phyloP scores from a whole-genome alignment of 106 monocot genomes.

The Apostasia ramifera region DNA sequence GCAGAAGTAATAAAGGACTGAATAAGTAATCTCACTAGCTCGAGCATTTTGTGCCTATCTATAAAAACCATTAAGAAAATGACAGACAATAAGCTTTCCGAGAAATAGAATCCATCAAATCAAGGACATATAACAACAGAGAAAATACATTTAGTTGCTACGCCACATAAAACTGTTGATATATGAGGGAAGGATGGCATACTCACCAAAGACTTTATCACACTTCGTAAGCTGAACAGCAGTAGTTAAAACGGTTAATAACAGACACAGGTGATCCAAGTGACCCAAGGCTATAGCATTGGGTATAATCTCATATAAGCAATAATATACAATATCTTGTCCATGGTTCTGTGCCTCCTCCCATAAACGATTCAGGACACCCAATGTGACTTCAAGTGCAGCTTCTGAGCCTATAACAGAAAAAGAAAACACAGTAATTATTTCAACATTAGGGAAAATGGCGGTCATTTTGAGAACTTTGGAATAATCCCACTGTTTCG shows the following conservation, averaged over 20 bases:
- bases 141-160: background rate
- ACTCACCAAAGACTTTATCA: conserved; percentile 43
- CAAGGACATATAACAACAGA: background rate
- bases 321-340: conserved; percentile 39
- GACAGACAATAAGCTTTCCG: background rate
- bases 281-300: conserved; percentile 22
- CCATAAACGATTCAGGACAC: conserved; percentile 46
- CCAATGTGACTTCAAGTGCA: conserved; percentile 41
- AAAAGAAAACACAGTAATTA: background rate
- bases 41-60: conserved; percentile 41
- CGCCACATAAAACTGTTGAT: background rate
- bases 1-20: conserved; percentile 36
- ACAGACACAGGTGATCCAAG: conserved; percentile 26
- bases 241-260: conserved; percentile 54
- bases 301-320: conserved; percentile 40
- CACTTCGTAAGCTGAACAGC: conserved; percentile 23
- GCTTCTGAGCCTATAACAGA: conserved; percentile 37
- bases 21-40: conserved; percentile 49
- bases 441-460: no score
- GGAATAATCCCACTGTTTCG: no score
- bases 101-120: conserved; percentile 1
- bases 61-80: conserved; percentile 9
- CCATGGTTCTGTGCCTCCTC: conserved; percentile 39
- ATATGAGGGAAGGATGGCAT: background rate
- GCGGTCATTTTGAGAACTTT: no score